Evolutionary conservation across 2,329 filamentous ascomycete genomes (phyloP), one percentile per base, ranked within the genome.

Genomic region (Davidsoniella australis): DNA sequence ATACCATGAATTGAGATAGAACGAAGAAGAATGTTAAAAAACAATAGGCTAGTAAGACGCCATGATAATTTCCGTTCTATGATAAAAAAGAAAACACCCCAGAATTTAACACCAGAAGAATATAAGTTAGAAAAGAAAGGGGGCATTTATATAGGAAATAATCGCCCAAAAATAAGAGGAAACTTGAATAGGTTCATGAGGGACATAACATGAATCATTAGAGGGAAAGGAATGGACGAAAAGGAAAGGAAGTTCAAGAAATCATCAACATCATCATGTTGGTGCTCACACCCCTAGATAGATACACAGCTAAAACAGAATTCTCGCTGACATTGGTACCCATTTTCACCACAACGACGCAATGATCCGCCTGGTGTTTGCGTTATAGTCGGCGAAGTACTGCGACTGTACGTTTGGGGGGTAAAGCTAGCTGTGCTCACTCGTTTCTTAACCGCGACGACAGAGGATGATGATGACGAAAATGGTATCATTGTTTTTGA

Each of bases 291-390:
- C 10, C 26, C 14, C 45, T 45, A 47, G 16, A 43, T 40, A n/a
- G 50, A 65, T 51, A 74, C 62, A 56, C 76, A 79, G 8, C 64
- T 66, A 55, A 80, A 77, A 60, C 76, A 80, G 61, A 78, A 79
- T 53, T 74, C 69, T 48, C 71, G 65, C 3, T 68, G 68, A 53
- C 76, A 80, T 14, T 61, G 63, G 57, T 72, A 78, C 10, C 71
- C 75, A 54, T 69, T 67, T 54, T 71, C 62, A 3, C 76, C 76
- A 52, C 76, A 80, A 12, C 64, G 64, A 47, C 70, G 63, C 55
- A 66, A 55, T 12, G 68, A 67, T 1, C 73, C 73, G 2, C 71
- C 67, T 0, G 72, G 72, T 8, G 72, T 75, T 55, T 63, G 63
- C 4, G 66, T 56, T 29, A 63, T 9, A 17, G 29, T 37, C 12